These are phyloP conservation scores for Paramyrothecium sp. DNA, from an alignment of 2,329 filamentous ascomycete genomes.

Conservation along the genomic window DNA sequence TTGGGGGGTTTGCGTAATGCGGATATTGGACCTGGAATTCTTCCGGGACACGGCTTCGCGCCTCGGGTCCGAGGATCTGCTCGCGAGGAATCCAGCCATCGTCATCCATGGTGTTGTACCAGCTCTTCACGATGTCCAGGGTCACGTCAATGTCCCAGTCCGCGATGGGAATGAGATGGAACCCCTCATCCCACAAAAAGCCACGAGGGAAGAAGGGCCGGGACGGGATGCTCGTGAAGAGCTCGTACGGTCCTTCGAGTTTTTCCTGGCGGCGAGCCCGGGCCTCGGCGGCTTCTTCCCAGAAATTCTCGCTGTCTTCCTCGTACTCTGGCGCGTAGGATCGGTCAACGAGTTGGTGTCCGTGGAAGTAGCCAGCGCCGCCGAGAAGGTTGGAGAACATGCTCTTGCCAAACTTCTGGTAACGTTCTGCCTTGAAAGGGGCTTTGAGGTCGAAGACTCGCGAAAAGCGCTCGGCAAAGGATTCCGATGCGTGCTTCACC, in stretches of 20 bases:
- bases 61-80: slow-evolving; percentile 89
- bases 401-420: slow-evolving; percentile 77
- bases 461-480: slow-evolving; percentile 74
- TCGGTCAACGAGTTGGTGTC: slow-evolving; percentile 82
- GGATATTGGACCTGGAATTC: slow-evolving; percentile 97
- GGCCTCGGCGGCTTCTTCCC: slow-evolving; percentile 85
- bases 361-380: slow-evolving; percentile 93
- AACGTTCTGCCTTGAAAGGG: slow-evolving; percentile 73
- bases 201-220: slow-evolving; percentile 94
- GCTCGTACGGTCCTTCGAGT: slow-evolving; percentile 78
- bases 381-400: slow-evolving; percentile 94
- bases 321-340: slow-evolving; percentile 92
- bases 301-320: slow-evolving; percentile 93
- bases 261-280: slow-evolving; percentile 66
- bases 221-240: slow-evolving; percentile 90
- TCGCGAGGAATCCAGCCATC: slow-evolving; percentile 98
- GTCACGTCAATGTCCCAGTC: slow-evolving; percentile 94
- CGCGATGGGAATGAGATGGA: slow-evolving; percentile 85
- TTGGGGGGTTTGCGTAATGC: slow-evolving; percentile 96
- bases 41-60: slow-evolving; percentile 86
- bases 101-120: slow-evolving; percentile 94
- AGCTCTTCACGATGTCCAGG: slow-evolving; percentile 85
- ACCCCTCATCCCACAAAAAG: slow-evolving; percentile 98
- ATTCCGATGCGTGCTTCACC: slow-evolving; percentile 63
- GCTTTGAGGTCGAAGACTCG: slow-evolving; percentile 64